Conservation (phyloP, 306 rosid species). For the Potentilla sterilis region DNA sequence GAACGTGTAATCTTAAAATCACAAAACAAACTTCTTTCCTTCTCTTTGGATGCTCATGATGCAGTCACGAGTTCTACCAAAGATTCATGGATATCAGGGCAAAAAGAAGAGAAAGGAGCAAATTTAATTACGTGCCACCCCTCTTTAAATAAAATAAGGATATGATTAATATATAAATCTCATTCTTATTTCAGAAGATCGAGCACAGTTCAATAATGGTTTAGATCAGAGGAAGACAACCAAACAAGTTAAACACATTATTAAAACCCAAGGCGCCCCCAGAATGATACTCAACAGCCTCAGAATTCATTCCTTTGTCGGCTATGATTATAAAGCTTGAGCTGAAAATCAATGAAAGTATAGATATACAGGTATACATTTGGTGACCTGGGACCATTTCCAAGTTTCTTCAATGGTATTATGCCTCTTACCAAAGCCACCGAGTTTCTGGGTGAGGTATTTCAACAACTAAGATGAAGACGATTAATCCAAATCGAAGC, state of each 20-base stretch:
- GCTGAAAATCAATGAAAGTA: background rate
- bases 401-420: background rate
- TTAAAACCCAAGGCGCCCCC: slow-evolving; percentile 18
- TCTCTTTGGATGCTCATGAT: slow-evolving; percentile 5
- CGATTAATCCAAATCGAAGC: background rate
- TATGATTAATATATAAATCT: background rate
- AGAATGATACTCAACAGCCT: slow-evolving; percentile 13
- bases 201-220: background rate
- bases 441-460: background rate
- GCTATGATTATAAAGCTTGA: slow-evolving; percentile 3
- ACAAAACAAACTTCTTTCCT: background rate
- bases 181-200: background rate
- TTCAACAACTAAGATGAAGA: background rate
- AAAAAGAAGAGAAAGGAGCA: background rate
- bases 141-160: background rate
- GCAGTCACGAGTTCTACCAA: background rate
- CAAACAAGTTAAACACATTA: slow-evolving; percentile 20
- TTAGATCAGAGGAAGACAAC: slow-evolving; percentile 18
- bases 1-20: background rate
- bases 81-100: background rate
- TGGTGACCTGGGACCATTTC: slow-evolving; percentile 7
- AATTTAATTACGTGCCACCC: background rate
- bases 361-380: background rate
- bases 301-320: slow-evolving; percentile 10
- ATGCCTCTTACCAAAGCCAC: background rate